Conservation (phyloP, 805 yeast genomes). For the Phaffomyces thermotolerans region DNA sequence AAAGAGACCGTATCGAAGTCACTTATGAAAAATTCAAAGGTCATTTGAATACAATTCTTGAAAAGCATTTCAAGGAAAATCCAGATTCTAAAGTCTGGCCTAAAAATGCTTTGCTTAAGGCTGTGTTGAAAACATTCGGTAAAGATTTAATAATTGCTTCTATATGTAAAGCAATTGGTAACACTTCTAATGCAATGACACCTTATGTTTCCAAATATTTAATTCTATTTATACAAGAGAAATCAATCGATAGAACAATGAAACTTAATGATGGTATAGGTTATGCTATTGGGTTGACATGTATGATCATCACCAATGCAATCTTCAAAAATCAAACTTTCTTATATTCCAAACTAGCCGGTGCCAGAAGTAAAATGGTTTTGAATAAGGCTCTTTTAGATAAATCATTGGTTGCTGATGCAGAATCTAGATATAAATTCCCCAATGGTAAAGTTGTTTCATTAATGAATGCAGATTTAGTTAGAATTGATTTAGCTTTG, state of each 20-base stretch:
- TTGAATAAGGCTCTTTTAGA: slow-evolving; percentile 61
- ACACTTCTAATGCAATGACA: slow-evolving; percentile 39
- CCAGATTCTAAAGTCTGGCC: slow-evolving; percentile 10
- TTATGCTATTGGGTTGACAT: slow-evolving; percentile 59
- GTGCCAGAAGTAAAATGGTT: slow-evolving; percentile 61
- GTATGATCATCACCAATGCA: slow-evolving; percentile 42
- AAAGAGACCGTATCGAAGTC: slow-evolving; percentile 31
- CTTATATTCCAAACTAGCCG: slow-evolving; percentile 47
- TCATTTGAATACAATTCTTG: slow-evolving; percentile 24
- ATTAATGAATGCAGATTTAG: slow-evolving; percentile 69
- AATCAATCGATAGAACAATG: slow-evolving; percentile 30
- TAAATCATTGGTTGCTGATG: slow-evolving; percentile 54
- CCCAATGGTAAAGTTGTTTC: slow-evolving; percentile 67
- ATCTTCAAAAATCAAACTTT: slow-evolving; percentile 55
- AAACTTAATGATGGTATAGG: slow-evolving; percentile 57
- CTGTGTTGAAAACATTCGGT: slow-evolving; percentile 39
- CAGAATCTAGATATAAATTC: slow-evolving; percentile 46
- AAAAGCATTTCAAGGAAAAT: background rate
- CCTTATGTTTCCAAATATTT: slow-evolving; percentile 46
- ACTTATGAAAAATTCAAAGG: slow-evolving; percentile 29
- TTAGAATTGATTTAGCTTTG: slow-evolving; percentile 68
- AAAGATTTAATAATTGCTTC: slow-evolving; percentile 33
- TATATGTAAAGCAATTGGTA: slow-evolving; percentile 34
- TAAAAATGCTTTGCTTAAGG: slow-evolving; percentile 27
- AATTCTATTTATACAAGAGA: slow-evolving; percentile 41